Evolutionary conservation across 768 basidiomycete genomes (phyloP).

Genomic region (Stropharia rugosoannulata): DNA sequence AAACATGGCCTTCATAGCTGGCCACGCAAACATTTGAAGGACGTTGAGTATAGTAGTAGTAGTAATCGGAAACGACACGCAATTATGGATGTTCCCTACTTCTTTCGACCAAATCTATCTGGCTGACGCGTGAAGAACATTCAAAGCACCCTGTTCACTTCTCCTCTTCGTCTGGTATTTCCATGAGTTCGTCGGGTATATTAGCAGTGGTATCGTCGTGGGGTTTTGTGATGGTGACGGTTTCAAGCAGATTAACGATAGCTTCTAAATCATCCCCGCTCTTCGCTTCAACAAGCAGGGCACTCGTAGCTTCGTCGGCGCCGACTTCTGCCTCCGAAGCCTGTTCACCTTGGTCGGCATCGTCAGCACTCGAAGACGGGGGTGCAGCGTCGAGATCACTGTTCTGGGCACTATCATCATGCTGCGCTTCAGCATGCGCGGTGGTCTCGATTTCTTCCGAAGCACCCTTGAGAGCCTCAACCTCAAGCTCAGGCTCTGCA

Average conservation of each 20-base stretch:
- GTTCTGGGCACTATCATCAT: constrained; percentile 5
- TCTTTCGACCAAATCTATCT: neutral
- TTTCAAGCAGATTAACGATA: constrained; percentile 67
- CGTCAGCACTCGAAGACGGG: constrained; percentile 3
- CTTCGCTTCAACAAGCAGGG: neutral
- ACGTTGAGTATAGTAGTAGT: neutral
- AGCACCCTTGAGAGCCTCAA: neutral
- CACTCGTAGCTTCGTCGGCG: neutral
- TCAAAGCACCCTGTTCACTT: constrained; percentile 6
- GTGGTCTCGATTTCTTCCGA: constrained; percentile 6
- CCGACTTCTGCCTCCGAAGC: neutral
- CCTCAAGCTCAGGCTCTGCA: constrained; percentile 4
- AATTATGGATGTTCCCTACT: neutral
- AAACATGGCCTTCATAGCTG: too few species aligned
- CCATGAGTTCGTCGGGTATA: constrained; percentile 55
- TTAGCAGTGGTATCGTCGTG: constrained; percentile 42
- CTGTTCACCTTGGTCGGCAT: neutral
- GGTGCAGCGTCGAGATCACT: constrained; percentile 6
- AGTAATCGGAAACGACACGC: neutral
- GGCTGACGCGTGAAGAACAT: neutral
- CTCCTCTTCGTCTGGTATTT: constrained; percentile 56
- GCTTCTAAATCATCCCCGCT: constrained; percentile 38
- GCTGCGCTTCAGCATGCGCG: constrained; percentile 3
- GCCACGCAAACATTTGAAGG: too few species aligned
- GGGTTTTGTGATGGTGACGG: constrained; percentile 33